Evolutionary conservation across 2,329 filamentous ascomycete species (phyloP), one percentile per base, ranked within the genome.

Genomic region (Pezicula carpinea): DNA sequence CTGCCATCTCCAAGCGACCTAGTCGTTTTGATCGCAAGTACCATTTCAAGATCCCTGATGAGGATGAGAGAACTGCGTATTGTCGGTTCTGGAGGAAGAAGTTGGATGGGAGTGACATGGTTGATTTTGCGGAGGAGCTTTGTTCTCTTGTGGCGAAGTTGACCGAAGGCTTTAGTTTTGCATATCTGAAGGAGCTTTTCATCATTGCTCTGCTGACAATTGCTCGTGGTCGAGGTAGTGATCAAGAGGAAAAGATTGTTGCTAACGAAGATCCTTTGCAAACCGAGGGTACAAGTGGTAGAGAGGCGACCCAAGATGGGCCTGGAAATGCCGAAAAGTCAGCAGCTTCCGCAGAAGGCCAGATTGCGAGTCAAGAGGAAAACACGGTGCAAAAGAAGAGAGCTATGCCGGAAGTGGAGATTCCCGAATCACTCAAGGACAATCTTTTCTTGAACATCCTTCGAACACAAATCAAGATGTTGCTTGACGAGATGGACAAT

Each of bases 151-250:
- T 85, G 48, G 81, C 81, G 2, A 69, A 70, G 6, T 78, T 83
- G 51, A 85, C 80, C 0, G 67, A 79, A 33, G 73, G 72, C 6
- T 86, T 86, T 62, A 83, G 79, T 54, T 86, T 86, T 59, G 83
- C 82, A 0, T 86, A 86, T 58, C 73, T 86, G 60, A 82, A 86
- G 59, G 83, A 86, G 61, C 77, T 80, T 0, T 86, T 86, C 60
- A 77, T 86, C 1, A 78, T 81, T 2, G 72, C 77, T 3, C 60
- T 86, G 38, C 66, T 86, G 23, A 72, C 74, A 2, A 76, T 85
- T 47, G 82, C 52, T 31, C 44, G 53, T 41, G 47, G 48, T 42
- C 42, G 55, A 32, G 60, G 64, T 3, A 61, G 61, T 13, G 68
- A 73, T 19, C 39, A 56, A 80, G 48, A 69, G 75, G 31, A 67